A percentile compares a stretch with the other conserved stretches of the same genome.
Evolutionary conservation across 345 rosid species (phyloP).

Genomic region (Aurinia saxatilis): DNA sequence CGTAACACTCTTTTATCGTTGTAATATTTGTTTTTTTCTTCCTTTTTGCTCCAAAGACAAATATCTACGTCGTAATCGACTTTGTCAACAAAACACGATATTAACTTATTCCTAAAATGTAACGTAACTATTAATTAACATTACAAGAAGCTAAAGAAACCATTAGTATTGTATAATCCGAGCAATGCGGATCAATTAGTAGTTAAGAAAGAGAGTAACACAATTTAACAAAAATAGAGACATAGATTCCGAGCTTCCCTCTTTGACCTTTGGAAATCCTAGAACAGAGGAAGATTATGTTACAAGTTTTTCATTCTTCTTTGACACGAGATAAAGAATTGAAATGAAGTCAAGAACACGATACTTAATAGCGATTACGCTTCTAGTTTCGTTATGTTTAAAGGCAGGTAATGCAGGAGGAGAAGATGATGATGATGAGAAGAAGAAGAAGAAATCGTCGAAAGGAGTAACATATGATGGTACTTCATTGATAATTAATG

Average conservation of each 20-base stretch:
- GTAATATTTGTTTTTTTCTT: not conserved
- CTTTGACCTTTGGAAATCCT: conserved; percentile 11
- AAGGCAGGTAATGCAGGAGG: not conserved
- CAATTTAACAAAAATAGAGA: not conserved
- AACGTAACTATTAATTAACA: too few relatives aligned
- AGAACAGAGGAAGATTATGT: not conserved
- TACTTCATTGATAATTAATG: conserved; percentile 19
- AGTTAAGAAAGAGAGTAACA: not conserved
- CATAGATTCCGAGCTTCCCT: conserved; percentile 21
- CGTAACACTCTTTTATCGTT: not conserved
- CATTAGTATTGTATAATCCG: not conserved
- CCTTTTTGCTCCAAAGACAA: not conserved
- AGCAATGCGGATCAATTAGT: not conserved
- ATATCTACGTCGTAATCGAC: not conserved
- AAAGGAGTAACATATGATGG: conserved; percentile 21
- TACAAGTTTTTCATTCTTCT: conserved; percentile 2
- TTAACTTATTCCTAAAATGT: too few relatives aligned
- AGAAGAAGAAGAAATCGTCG: not conserved
- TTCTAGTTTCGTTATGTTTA: not conserved
- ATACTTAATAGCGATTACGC: conserved; percentile 14
- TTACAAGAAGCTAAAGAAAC: too few relatives aligned
- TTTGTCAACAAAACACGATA: not conserved
- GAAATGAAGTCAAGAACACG: conserved; percentile 20
- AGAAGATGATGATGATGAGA: not conserved
- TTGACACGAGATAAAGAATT: not conserved